Conservation (phyloP, 805 yeast genomes). For the Wickerhamiella allomyrinae region DNA sequence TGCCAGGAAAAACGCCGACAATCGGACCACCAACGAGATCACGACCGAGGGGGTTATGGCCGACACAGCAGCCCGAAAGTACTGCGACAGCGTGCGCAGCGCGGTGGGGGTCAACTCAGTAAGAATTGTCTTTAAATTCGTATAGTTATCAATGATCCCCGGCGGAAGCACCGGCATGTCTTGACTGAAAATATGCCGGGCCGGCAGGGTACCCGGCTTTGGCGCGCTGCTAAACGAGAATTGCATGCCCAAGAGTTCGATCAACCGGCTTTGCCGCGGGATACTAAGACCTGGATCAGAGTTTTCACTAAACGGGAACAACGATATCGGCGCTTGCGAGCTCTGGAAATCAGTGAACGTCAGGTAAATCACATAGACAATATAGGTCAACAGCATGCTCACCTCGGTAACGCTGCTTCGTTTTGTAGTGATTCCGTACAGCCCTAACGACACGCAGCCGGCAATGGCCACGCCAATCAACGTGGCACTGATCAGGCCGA, state of each 20-base stretch:
- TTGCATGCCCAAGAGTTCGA: background rate
- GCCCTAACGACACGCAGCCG: slow-evolving; percentile 53
- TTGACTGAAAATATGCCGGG: slow-evolving; percentile 2
- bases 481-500: slow-evolving; percentile 64
- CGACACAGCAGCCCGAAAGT: slow-evolving; percentile 35
- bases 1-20: slow-evolving; percentile 76
- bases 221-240: background rate
- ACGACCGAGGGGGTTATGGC: slow-evolving; percentile 72
- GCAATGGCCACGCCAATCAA: slow-evolving; percentile 78
- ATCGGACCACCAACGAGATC: slow-evolving; percentile 69
- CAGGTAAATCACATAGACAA: slow-evolving; percentile 85
- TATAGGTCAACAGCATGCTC: slow-evolving; percentile 72
- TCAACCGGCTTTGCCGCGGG: background rate
- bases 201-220: background rate
- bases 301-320: slow-evolving; percentile 9
- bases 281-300: background rate
- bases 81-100: slow-evolving; percentile 28
- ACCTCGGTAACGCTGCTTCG: slow-evolving; percentile 86
- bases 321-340: slow-evolving; percentile 4
- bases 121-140: slow-evolving; percentile 24
- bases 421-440: slow-evolving; percentile 71
- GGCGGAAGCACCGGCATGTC: slow-evolving; percentile 26
- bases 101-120: slow-evolving; percentile 30
- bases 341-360: slow-evolving; percentile 72
- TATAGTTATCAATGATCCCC: slow-evolving; percentile 25